phyloP scores from a whole-genome alignment of 2,329 filamentous ascomycete genomes.

The Xylaria sp. region DNA sequence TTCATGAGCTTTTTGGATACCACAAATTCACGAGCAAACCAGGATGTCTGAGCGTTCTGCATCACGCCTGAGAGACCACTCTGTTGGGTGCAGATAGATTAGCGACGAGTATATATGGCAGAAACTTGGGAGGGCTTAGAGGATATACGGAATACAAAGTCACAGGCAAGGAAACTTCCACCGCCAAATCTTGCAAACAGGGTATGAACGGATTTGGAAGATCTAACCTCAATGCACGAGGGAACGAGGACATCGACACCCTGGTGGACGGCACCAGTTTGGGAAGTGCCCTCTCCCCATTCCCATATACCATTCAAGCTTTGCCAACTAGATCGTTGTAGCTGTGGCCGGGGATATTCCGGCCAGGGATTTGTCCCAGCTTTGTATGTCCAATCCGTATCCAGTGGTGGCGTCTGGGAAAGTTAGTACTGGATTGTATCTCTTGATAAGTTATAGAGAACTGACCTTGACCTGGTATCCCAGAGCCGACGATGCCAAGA shows the following conservation, averaged over 20 bases:
- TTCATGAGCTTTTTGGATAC: conserved; percentile 58
- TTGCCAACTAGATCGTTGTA: conserved; percentile 64
- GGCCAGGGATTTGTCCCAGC: conserved; percentile 65
- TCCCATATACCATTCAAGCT: conserved; percentile 70
- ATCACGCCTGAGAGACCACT: conserved; percentile 63
- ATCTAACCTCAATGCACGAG: conserved; percentile 39
- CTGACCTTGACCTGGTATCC: conserved; percentile 37
- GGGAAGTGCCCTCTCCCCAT: conserved; percentile 53
- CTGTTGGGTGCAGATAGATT: conserved; percentile 52
- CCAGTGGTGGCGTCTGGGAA: conserved; percentile 34
- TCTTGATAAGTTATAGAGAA: not conserved
- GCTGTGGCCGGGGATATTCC: conserved; percentile 67
- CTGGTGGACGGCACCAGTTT: conserved; percentile 8
- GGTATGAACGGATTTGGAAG: not conserved
- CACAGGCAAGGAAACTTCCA: not conserved
- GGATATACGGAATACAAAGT: not conserved
- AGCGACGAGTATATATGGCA: conserved; percentile 54
- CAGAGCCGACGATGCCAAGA: conserved; percentile 24
- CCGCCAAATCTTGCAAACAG: conserved; percentile 14
- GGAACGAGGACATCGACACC: conserved; percentile 39
- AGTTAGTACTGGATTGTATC: conserved; percentile 8
- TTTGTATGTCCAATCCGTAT: conserved; percentile 39
- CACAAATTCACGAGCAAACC: conserved; percentile 63
- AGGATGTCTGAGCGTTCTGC: conserved; percentile 56
- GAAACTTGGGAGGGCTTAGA: conserved; percentile 35